phyloP scores from a whole-genome alignment of 345 rosid species.

The Bruguiera gymnorhiza region DNA sequence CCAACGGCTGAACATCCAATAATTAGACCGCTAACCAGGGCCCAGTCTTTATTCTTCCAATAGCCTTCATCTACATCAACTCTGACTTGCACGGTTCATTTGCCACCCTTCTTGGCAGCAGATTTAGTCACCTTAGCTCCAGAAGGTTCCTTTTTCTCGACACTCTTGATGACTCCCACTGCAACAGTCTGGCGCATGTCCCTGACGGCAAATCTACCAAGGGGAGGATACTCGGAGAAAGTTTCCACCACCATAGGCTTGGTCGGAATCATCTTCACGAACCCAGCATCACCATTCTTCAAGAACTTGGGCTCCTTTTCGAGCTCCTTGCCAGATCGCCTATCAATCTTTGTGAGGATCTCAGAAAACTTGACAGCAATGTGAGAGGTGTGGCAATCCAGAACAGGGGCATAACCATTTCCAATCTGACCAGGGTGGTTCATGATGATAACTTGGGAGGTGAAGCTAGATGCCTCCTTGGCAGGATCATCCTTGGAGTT shows the following conservation, averaged over 20 bases:
- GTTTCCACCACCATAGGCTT: conserved; percentile 30
- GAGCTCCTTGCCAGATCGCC: conserved; percentile 69
- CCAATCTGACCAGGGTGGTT: conserved; percentile 66
- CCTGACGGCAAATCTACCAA: conserved; percentile 25
- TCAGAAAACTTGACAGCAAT: conserved; percentile 60
- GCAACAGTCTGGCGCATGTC: conserved; percentile 30
- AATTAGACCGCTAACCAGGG: background rate
- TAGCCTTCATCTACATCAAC: background rate
- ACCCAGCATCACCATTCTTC: conserved; percentile 63
- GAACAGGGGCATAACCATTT: conserved; percentile 53
- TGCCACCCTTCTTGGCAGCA: conserved; percentile 21
- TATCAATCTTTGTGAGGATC: conserved; percentile 64
- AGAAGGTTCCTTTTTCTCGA: conserved; percentile 21
- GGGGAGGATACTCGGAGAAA: conserved; percentile 17
- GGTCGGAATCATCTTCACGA: background rate
- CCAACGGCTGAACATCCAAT: background rate
- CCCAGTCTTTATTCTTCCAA: background rate
- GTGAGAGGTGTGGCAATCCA: conserved; percentile 58
- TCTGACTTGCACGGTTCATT: conserved; percentile 15
- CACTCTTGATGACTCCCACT: conserved; percentile 24
- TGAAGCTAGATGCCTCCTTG: conserved; percentile 39
- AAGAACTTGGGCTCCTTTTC: conserved; percentile 69
- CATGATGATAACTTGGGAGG: conserved; percentile 61
- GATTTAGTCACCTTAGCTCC: conserved; percentile 26
- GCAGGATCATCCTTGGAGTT: conserved; percentile 47